Percentiles rank a stretch among this genome's conserved stretches.
phyloP scores from a whole-genome alignment of 352 stramenopile species.

The Phytophthora tubulina region DNA sequence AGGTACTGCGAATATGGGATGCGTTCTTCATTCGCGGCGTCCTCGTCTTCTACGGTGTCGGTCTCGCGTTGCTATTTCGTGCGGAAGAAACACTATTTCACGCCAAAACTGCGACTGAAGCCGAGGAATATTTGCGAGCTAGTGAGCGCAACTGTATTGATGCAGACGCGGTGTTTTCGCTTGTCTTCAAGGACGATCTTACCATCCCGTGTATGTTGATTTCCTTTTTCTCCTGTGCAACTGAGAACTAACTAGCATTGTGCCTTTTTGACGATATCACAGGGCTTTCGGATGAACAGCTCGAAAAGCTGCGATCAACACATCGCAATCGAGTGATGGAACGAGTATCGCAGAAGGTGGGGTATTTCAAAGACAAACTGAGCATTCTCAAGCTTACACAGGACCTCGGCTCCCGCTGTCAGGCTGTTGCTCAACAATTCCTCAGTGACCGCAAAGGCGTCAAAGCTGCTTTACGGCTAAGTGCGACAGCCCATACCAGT shows the following conservation, averaged over 20 bases:
- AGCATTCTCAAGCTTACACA: conserved; percentile 64
- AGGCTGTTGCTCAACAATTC: conserved; percentile 50
- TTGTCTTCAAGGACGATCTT: conserved; percentile 83
- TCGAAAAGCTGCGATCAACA: conserved; percentile 62
- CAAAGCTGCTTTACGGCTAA: conserved; percentile 22
- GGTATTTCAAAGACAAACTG: conserved; percentile 57
- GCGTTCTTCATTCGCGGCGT: conserved; percentile 80
- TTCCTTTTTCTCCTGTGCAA: not conserved
- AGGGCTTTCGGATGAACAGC: conserved; percentile 76
- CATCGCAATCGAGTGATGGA: conserved; percentile 72
- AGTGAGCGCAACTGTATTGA: conserved; percentile 76
- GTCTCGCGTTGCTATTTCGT: conserved; percentile 71
- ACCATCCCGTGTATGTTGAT: conserved; percentile 73
- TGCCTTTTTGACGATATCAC: not conserved
- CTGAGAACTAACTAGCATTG: not conserved
- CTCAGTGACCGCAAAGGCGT: conserved; percentile 31
- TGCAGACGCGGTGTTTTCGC: conserved; percentile 73
- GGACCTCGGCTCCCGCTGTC: conserved; percentile 53
- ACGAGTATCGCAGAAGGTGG: conserved; percentile 59
- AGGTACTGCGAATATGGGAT: conserved; percentile 85
- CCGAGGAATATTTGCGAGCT: conserved; percentile 56
- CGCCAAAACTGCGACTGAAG: conserved; percentile 62
- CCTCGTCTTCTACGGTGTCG: conserved; percentile 75
- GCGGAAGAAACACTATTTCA: conserved; percentile 76
- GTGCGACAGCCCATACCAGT: not conserved